Evolutionary conservation across 2,329 filamentous ascomycete species (phyloP).

Genomic region (Elsinoe batatas): DNA sequence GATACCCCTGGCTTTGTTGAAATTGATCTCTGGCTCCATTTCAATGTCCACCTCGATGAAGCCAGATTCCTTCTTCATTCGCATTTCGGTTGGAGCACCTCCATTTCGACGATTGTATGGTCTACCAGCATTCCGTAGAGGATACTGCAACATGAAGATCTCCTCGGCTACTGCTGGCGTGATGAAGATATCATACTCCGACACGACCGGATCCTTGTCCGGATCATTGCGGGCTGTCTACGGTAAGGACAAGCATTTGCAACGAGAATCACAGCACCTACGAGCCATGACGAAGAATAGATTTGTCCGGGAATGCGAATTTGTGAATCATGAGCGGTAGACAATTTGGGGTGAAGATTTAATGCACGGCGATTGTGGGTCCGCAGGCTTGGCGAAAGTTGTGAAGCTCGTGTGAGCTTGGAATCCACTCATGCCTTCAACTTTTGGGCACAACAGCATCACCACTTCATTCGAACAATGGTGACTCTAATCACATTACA

Average conservation of each 20-base stretch:
- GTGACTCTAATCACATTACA: too few relatives aligned
- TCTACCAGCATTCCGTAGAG: slow-evolving; percentile 59
- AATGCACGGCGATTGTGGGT: too few relatives aligned
- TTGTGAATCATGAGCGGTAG: too few relatives aligned
- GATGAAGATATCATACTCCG: slow-evolving; percentile 72
- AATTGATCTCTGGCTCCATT: slow-evolving; percentile 60
- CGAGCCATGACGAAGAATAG: slow-evolving; percentile 13
- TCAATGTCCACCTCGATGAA: slow-evolving; percentile 91
- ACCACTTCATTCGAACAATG: too few relatives aligned
- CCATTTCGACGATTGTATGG: slow-evolving; percentile 49
- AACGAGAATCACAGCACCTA: slow-evolving; percentile 11
- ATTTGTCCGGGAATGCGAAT: too few relatives aligned
- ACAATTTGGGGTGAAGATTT: too few relatives aligned
- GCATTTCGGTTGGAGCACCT: slow-evolving; percentile 59
- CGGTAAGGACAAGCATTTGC: neutral
- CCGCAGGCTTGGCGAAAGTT: too few relatives aligned
- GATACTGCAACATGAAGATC: slow-evolving; percentile 75
- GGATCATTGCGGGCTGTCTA: slow-evolving; percentile 16
- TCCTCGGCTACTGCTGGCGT: slow-evolving; percentile 57
- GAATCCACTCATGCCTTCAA: too few relatives aligned
- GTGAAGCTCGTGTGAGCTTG: neutral
- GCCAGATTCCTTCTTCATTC: slow-evolving; percentile 70
- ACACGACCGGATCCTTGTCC: slow-evolving; percentile 39
- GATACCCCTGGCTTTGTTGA: slow-evolving; percentile 74
- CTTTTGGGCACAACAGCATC: too few relatives aligned